phyloP scores from a whole-genome alignment of 140 eudicot genomes.

The Erigeron philadelphicus region DNA sequence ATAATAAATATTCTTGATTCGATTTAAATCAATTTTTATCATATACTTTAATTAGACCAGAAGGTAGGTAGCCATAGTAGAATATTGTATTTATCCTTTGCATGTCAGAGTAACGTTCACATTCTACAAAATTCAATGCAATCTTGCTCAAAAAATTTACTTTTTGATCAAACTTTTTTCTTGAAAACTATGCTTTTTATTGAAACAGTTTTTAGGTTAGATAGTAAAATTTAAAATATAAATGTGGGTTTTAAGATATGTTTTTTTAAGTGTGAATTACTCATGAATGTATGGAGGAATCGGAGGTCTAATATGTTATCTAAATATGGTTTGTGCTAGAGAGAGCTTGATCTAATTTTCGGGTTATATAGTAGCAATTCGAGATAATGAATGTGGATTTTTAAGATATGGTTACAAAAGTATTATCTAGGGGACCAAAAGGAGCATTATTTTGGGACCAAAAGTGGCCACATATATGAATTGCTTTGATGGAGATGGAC shows the following conservation, averaged over 20 bases:
- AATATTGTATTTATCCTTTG: slow-evolving; percentile 24
- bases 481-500: slow-evolving; percentile 22
- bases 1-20: slow-evolving; percentile 15
- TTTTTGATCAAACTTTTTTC: not conserved
- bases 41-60: slow-evolving; percentile 33
- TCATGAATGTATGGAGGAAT: too few relatives aligned
- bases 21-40: not conserved
- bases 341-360: not conserved
- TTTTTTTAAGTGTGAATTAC: too few relatives aligned
- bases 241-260: not conserved
- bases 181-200: not conserved
- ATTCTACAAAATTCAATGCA: slow-evolving; percentile 11
- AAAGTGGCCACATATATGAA: slow-evolving; percentile 19
- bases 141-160: not conserved
- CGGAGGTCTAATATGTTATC: too few relatives aligned
- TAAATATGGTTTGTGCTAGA: too few relatives aligned
- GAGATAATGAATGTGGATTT: not conserved
- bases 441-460: too few relatives aligned
- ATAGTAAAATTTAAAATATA: not conserved
- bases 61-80: slow-evolving; percentile 36
- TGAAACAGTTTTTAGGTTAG: slow-evolving; percentile 15
- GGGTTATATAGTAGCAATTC: slow-evolving; percentile 15
- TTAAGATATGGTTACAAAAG: not conserved
- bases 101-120: slow-evolving; percentile 29
- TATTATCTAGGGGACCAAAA: slow-evolving; percentile 23